Base-by-base conservation (phyloP, 257 asterid species). In the Mitragyna speciosa region DNA sequence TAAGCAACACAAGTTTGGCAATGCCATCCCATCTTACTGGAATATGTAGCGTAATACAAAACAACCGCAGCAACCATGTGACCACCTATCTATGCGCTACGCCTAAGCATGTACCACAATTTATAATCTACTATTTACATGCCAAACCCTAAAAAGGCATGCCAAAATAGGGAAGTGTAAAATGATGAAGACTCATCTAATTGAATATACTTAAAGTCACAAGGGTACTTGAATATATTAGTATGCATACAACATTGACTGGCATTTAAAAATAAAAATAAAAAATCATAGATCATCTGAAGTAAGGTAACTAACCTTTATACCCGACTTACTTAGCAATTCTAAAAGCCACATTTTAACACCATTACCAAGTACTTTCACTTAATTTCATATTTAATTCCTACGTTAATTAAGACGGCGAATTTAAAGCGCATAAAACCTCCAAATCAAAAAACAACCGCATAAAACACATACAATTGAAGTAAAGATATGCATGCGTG, bases 31-130 rank as follows among this genome's bases (percentile, higher is more conserved):
- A 6, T 47, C 39, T 48, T 6, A 71, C 30, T 12, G 47, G 47
- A 7, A 45, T 70, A 10, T 41, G 54, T 15, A n/a, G 54, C 31
- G 7, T 47, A 54, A n/a, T n/a, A 6, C 39, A 47, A n/a, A 71
- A 71, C 76, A 71, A 71, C 76, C 52, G 5, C n/a, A 71, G 47
- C 76, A 71, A 71, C 76, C 52, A 12, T 47, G 61, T 41, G 14
- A 26, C 9, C 0, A 48, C 6, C 0, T 26, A 12, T 26, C 41
- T 0, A 7, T 24, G 41, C 4, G 17, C 59, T 11, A 24, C 20
- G 26, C 24, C 28, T 30, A 43, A 3, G 20, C 20, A 24, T 16
- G 12, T 22, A 58, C 28, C 8, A 59, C 15, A 1, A 7, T n/a
- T 1, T 2, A 59, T 59, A 49, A 48, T 58, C 63, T 41, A 12